Evolutionary conservation across 306 rosid genomes (phyloP).

Genomic region (Abrus pulchellus): DNA sequence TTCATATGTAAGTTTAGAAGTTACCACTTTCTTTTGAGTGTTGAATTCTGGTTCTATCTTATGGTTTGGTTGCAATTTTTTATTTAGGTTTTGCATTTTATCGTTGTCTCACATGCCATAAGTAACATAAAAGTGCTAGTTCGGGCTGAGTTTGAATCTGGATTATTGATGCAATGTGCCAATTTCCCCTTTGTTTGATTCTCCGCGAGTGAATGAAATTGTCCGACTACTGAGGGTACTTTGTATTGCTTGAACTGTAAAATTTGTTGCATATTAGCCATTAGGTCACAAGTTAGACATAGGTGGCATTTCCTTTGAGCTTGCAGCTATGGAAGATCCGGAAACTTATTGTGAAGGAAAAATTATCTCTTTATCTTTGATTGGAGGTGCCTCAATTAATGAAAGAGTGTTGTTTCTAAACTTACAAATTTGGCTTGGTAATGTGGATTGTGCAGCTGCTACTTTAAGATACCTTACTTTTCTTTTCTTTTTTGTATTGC

Average conservation of each 20-base stretch:
- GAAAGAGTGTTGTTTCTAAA: constrained; percentile 30
- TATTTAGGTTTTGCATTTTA: constrained; percentile 1
- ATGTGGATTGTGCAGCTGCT: constrained; percentile 32
- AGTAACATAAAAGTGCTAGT: neutral
- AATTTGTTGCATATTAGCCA: constrained; percentile 30
- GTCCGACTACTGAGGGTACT: neutral
- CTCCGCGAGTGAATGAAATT: neutral
- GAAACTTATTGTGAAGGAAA: constrained; percentile 19
- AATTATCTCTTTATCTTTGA: neutral
- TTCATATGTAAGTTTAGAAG: constrained; percentile 54
- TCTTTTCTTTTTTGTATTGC: constrained; percentile 9
- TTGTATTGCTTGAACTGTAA: constrained; percentile 10
- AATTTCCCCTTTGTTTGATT: constrained; percentile 1
- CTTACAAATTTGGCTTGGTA: neutral
- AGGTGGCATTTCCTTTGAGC: constrained; percentile 23
- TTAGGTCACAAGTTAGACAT: constrained; percentile 3
- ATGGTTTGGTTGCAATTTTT: constrained; percentile 31
- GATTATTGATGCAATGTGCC: constrained; percentile 12
- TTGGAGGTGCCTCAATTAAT: neutral
- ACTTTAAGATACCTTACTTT: neutral
- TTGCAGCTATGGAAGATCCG: constrained; percentile 7
- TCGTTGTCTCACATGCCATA: neutral
- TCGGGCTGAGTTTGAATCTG: constrained; percentile 12
- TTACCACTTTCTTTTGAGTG: constrained; percentile 24
- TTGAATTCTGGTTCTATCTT: constrained; percentile 36